Percentiles rank a stretch among this genome's conserved stretches.
phyloP scores from a whole-genome alignment of 2,329 filamentous ascomycete genomes.

The Ceratocystis smalleyi region DNA sequence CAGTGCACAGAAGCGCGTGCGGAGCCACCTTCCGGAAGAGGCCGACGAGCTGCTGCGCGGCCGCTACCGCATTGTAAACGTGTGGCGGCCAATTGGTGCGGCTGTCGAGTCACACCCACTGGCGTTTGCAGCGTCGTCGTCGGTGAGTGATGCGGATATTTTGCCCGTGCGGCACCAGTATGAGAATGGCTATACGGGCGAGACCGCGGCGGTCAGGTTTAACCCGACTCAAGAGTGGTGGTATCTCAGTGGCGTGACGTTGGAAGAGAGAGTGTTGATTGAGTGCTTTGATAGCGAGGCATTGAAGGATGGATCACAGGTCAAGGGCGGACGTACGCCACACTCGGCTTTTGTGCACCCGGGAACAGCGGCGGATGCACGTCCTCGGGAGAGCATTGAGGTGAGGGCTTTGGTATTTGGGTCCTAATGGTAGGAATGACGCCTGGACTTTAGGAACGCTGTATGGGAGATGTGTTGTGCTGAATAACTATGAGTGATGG shows the following conservation, averaged over 20 bases:
- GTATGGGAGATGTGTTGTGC: neutral
- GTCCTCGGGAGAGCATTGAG: conserved; percentile 74
- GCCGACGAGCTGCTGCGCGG: conserved; percentile 49
- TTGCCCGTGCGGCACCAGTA: conserved; percentile 62
- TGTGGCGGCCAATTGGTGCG: conserved; percentile 56
- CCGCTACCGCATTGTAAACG: conserved; percentile 72
- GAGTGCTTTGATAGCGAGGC: conserved; percentile 56
- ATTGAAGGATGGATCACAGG: conserved; percentile 34
- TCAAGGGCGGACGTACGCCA: conserved; percentile 42
- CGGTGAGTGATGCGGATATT: conserved; percentile 46
- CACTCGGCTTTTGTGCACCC: conserved; percentile 72
- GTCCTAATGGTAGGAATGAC: neutral
- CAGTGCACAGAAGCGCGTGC: conserved; percentile 52
- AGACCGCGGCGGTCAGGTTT: conserved; percentile 55
- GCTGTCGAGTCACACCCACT: conserved; percentile 53
- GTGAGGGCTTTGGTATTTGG: conserved; percentile 76
- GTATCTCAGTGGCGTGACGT: conserved; percentile 65
- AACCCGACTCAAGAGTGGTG: conserved; percentile 54
- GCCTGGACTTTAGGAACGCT: neutral
- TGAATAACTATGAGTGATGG: no score
- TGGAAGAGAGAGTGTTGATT: conserved; percentile 55
- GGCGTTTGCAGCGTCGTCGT: conserved; percentile 50
- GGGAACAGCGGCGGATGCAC: conserved; percentile 51
- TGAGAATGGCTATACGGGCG: conserved; percentile 46
- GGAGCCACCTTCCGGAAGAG: conserved; percentile 43